phyloP scores from a whole-genome alignment of 2,329 filamentous ascomycete species.

The Aspergillus tamarii region DNA sequence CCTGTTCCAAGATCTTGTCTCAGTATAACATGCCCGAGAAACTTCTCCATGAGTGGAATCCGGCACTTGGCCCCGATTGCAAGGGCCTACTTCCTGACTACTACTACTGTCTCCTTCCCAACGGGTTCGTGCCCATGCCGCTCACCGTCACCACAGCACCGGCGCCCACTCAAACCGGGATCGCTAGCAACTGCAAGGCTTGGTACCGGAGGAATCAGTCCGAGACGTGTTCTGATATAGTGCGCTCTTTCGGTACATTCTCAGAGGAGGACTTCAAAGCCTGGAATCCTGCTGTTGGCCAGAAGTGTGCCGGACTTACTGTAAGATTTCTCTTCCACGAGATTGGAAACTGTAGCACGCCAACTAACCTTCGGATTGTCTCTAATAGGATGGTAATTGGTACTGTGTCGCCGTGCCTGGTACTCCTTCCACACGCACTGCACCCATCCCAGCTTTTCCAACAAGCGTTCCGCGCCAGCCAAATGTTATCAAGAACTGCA shows the following conservation, averaged over 20 bases:
- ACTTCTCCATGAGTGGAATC: conserved; percentile 15
- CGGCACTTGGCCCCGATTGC: conserved; percentile 15
- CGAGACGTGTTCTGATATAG: conserved; percentile 1
- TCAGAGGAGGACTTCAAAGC: conserved; percentile 13
- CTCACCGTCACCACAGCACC: conserved; percentile 11
- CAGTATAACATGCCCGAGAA: conserved; percentile 4
- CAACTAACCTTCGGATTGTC: not conserved
- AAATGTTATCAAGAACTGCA: not conserved
- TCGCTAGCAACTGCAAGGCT: not conserved
- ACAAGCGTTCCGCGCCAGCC: not conserved
- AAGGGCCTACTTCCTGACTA: conserved; percentile 8
- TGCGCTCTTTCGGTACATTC: conserved; percentile 2
- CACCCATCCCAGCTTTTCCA: not conserved
- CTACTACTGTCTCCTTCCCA: conserved; percentile 19
- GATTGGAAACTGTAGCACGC: fast-evolving
- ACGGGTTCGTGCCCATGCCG: conserved; percentile 2
- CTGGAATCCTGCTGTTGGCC: conserved; percentile 10
- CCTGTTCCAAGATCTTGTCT: conserved; percentile 11
- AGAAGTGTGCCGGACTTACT: not conserved
- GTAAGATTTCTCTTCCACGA: not conserved
- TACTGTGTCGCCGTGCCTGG: conserved; percentile 12
- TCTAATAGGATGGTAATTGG: not conserved
- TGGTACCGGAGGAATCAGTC: not conserved
- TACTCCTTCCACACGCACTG: conserved; percentile 7
- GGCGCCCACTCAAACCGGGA: not conserved